Evolutionary conservation across 805 yeast species (phyloP), one percentile per base, ranked within the genome.

Genomic region (Candida odintsovae): DNA sequence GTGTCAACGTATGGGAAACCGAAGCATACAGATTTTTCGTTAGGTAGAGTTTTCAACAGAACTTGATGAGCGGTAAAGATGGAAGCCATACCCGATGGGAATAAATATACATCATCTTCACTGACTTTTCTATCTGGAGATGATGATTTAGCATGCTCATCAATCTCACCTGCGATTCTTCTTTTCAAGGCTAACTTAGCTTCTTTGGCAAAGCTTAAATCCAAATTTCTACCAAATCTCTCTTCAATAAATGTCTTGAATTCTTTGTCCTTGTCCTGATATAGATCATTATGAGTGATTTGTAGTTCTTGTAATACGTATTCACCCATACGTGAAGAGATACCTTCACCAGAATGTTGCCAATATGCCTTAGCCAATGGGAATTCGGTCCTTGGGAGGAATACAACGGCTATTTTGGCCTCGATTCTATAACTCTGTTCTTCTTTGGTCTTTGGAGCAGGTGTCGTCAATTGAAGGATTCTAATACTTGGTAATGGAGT

Each of bases 281-380:
- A 51, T 10, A 51, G 43, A 19, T 59, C 55, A 25, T 53, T 64
- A 53, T 67, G 66, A 43, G 66, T 62, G 51, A 64, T 56, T 60
- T 75, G 56, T 56, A 85, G 66, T 60, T 81, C 87, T 50, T 78
- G 80, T 49, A 85, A 65, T 41, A 86, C 80, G 58, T 88, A 94
- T 64, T 90, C 97, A 1, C 90, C 97, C 62, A 83, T 69, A 57
- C 98, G 73, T 31, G 96, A 87, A 15, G 96, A 87, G 23, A 94
- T 78, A n/a, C 97, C 96, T 65, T 92, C 97, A 23, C 99, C 99
- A 0, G 96, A 72, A 59, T 90, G 97, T 64, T 92, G 97, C 99
- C 99, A 94, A 67, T 88, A 94, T 56, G 80, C 80, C 61, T 88
- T 90, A 36, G 94, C 90, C 4, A 86, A 63, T 51, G 72, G 80